phyloP scores from a whole-genome alignment of 2,329 filamentous ascomycete species.

The Fusarium fracticaudum region DNA sequence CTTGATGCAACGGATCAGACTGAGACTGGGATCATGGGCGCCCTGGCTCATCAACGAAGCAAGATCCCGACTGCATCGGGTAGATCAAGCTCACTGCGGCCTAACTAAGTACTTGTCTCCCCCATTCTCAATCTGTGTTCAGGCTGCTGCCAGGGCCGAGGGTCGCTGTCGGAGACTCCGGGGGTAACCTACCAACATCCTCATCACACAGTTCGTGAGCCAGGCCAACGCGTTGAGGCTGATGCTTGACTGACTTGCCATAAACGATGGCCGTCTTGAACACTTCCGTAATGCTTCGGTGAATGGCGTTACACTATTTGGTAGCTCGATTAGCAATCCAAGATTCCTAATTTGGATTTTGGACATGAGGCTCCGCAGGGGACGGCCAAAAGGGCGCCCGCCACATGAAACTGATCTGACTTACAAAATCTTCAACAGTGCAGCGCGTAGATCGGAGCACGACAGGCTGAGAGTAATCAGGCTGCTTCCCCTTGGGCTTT shows the following conservation, averaged over 20 bases:
- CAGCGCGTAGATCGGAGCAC: constrained; percentile 84
- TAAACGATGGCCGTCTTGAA: constrained; percentile 97
- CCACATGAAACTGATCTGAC: constrained; percentile 50
- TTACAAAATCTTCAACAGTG: constrained; percentile 96
- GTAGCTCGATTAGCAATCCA: constrained; percentile 50
- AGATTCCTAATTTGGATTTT: constrained; percentile 12
- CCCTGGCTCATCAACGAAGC: constrained; percentile 26
- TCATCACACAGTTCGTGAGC: constrained; percentile 93
- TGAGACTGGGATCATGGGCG: constrained; percentile 19
- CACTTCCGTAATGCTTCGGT: constrained; percentile 93
- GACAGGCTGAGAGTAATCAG: constrained; percentile 91
- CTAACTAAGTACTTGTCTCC: constrained; percentile 17
- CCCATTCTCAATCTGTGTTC: constrained; percentile 13
- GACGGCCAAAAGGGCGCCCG: not conserved
- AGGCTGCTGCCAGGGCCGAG: constrained; percentile 18
- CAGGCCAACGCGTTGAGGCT: constrained; percentile 94
- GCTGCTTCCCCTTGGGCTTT: constrained; percentile 94
- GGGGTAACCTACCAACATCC: constrained; percentile 81
- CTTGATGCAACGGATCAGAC: constrained; percentile 20
- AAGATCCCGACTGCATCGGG: constrained; percentile 38
- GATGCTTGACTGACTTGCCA: constrained; percentile 97
- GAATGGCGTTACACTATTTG: constrained; percentile 90
- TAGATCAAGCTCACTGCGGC: constrained; percentile 28
- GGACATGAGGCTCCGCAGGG: constrained; percentile 14
- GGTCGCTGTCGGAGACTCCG: constrained; percentile 9